Conservation (phyloP, 2,329 filamentous ascomycete species). For the Ophiostoma perfectum region DNA sequence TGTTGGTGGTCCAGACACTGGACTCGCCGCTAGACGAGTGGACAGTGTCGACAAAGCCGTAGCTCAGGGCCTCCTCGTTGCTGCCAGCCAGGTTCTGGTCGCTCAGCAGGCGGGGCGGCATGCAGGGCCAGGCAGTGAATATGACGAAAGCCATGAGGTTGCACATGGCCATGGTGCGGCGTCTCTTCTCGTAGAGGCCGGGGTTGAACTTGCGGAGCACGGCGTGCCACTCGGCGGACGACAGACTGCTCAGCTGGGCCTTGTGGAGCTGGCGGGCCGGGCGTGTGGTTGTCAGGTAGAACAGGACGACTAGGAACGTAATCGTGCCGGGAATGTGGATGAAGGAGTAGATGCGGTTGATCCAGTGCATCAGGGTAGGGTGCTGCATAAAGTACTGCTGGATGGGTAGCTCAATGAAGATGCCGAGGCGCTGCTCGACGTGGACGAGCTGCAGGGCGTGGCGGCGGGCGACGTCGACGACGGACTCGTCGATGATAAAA, state of each 20-base stretch:
- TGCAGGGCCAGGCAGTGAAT: slow-evolving; percentile 59
- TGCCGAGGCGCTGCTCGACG: slow-evolving; percentile 57
- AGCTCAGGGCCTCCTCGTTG: slow-evolving; percentile 55
- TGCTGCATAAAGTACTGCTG: slow-evolving; percentile 50
- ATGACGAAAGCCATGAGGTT: slow-evolving; percentile 56
- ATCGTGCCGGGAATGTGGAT: slow-evolving; percentile 75
- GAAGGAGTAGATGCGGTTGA: slow-evolving; percentile 69
- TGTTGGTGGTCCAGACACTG: slow-evolving; percentile 67
- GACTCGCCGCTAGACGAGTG: slow-evolving; percentile 52
- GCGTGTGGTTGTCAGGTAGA: slow-evolving; percentile 62
- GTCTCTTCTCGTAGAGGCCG: slow-evolving; percentile 48
- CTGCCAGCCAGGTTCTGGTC: slow-evolving; percentile 50
- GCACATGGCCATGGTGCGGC: slow-evolving; percentile 45
- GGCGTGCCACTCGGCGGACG: neutral
- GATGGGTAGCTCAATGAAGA: slow-evolving; percentile 60
- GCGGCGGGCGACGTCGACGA: slow-evolving; percentile 60
- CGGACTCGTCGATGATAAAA: slow-evolving; percentile 57
- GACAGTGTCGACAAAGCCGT: slow-evolving; percentile 57
- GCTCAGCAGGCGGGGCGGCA: slow-evolving; percentile 39
- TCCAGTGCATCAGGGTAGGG: slow-evolving; percentile 58
- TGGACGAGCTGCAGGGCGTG: slow-evolving; percentile 64
- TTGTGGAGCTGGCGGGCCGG: slow-evolving; percentile 25
- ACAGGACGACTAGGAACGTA: slow-evolving; percentile 59
- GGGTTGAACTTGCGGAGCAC: slow-evolving; percentile 22
- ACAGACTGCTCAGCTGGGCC: slow-evolving; percentile 19